Evolutionary conservation across 768 basidiomycete species (phyloP), one percentile per base, ranked within the genome.

Genomic region (Crucibulum laeve): DNA sequence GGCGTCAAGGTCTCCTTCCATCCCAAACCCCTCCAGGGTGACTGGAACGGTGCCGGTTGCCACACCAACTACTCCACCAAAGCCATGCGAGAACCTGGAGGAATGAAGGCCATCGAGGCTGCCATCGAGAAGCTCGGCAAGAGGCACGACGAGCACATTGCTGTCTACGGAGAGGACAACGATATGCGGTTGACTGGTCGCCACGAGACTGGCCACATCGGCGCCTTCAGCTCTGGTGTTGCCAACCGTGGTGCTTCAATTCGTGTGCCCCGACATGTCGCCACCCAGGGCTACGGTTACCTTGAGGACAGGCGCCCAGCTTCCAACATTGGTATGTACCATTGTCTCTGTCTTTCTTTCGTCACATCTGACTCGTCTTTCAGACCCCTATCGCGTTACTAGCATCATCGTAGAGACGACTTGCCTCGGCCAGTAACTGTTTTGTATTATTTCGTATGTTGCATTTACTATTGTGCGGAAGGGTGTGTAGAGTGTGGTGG

Each of bases 41-140:
- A 99, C 65, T 99, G 96, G 96, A 99, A 99, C 68, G 96, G 96
- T 60, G 96, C 96, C 52, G 96, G 96, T 43, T 91, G 88, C 76
- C 95, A 98, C 80, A 88, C 87, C 73, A 99, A 97, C 83, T 98
- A 79, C 79, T 90, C 87, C 59, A 98, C 96, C 55, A 84, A 87
- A 67, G 76, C 76, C 40, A 99, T 95, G 87, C 91, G 96, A 49
- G 89, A 91, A 64, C 80, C 83, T 34, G 92, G 89, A 65, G 96
- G 96, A 57, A 91, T 92, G 73, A 87, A 93, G 71, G 59, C 67
- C 50, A 98, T 98, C 61, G 87, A 98, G 54, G 82, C 79, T 35
- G 93, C 92, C 43, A 96, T 98, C 61, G 86, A 88, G 74, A 97
- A 95, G 73, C 76, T 99, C 47, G 70, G 82, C 54, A 85, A 86